These are phyloP conservation scores for Symmetrospora coprosmae DNA, from an alignment of 768 basidiomycete genomes.

Conservation along the genomic window DNA sequence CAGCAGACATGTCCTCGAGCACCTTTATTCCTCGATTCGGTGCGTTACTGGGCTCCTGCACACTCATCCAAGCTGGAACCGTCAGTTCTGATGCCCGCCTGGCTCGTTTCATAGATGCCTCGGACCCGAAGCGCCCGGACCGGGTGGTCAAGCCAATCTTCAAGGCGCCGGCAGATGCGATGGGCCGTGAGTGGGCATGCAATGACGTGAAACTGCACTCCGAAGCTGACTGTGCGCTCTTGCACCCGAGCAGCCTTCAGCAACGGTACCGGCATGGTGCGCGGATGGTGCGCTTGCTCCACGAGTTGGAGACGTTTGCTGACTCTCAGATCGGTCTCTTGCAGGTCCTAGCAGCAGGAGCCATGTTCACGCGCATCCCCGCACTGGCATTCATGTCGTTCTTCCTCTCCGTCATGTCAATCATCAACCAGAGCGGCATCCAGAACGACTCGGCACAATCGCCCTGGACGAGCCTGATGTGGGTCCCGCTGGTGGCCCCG, in stretches of 20 bases:
- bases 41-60: too few species aligned
- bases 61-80: too few species aligned
- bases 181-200: neutral
- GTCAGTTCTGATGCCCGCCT: too few species aligned
- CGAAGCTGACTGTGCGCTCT: neutral
- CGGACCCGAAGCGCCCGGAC: conserved; percentile 1
- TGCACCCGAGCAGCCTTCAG: neutral
- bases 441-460: neutral
- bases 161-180: neutral
- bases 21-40: neutral
- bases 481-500: neutral
- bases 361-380: conserved; percentile 16
- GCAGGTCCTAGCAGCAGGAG: neutral
- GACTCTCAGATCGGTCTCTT: neutral
- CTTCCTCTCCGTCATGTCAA: neutral
- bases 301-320: neutral
- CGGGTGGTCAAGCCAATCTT: neutral
- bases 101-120: too few species aligned
- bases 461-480: conserved; percentile 17
- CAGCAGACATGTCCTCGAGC: neutral
- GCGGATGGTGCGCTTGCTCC: neutral
- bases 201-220: neutral
- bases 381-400: neutral
- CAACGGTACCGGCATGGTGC: conserved; percentile 1
- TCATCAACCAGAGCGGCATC: neutral